Percentiles rank a stretch among this genome's conserved stretches.
These are phyloP conservation scores for Amanita inopinata DNA, from an alignment of 768 basidiomycete genomes.

Conservation along the genomic window DNA sequence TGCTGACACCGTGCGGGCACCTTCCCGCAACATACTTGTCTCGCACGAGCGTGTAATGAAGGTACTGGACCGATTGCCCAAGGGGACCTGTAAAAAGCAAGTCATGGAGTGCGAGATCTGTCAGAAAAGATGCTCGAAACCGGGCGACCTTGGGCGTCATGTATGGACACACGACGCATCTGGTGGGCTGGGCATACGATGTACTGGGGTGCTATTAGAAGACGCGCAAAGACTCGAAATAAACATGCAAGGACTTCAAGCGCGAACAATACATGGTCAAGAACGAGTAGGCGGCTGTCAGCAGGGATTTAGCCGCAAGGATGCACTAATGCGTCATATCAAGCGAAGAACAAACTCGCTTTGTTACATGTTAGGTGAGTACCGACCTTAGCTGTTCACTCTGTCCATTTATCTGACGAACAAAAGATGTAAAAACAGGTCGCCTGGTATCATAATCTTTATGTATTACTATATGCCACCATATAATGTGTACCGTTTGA, in stretches of 20 bases:
- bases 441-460: not conserved
- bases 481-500: too few relatives aligned
- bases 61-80: too few relatives aligned
- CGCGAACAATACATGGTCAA: constrained; percentile 11
- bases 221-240: constrained; percentile 11
- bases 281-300: constrained; percentile 32
- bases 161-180: constrained; percentile 1
- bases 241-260: not conserved
- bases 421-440: not conserved
- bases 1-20: too few relatives aligned
- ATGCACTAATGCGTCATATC: constrained; percentile 35
- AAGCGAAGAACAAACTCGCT: not conserved
- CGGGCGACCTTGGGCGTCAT: constrained; percentile 3
- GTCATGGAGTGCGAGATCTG: not conserved
- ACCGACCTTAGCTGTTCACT: not conserved
- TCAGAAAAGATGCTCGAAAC: not conserved
- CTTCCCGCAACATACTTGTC: too few relatives aligned
- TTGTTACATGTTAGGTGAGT: constrained; percentile 3
- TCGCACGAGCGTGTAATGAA: too few relatives aligned
- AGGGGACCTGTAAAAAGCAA: too few relatives aligned
- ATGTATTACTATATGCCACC: too few relatives aligned
- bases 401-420: not conserved
- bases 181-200: too few relatives aligned
- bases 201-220: constrained; percentile 4
- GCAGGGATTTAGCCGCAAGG: constrained; percentile 31